phyloP scores from a whole-genome alignment of 2,329 filamentous ascomycete species.

The Fusarium brevicatenulatum region DNA sequence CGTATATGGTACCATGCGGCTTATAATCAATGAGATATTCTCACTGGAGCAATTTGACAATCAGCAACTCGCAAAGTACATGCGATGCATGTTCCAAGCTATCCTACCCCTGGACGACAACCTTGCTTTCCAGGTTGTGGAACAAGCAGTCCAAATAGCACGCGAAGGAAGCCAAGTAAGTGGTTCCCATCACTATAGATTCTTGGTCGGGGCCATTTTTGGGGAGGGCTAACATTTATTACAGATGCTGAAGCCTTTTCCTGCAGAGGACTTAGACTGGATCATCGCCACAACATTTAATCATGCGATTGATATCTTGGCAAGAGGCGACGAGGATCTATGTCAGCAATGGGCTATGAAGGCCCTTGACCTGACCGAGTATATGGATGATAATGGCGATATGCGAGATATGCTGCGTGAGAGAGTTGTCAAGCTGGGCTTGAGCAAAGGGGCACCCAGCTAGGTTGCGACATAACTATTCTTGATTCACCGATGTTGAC shows the following conservation, averaged over 20 bases:
- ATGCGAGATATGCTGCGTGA: constrained; percentile 57
- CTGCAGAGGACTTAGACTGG: constrained; percentile 77
- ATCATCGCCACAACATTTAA: constrained; percentile 77
- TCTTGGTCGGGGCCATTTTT: constrained; percentile 11
- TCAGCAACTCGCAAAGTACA: constrained; percentile 75
- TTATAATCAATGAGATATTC: constrained; percentile 76
- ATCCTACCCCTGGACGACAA: constrained; percentile 67
- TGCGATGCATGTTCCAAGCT: constrained; percentile 79
- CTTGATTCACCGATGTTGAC: background rate
- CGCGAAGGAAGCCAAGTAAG: constrained; percentile 59
- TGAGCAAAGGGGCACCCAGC: constrained; percentile 14
- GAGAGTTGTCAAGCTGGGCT: constrained; percentile 55
- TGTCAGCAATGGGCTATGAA: constrained; percentile 71
- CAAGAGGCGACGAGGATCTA: constrained; percentile 61
- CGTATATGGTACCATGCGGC: constrained; percentile 65
- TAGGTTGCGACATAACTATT: background rate
- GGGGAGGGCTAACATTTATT: background rate
- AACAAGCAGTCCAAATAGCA: constrained; percentile 69
- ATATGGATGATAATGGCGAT: constrained; percentile 63
- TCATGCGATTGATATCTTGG: constrained; percentile 73
- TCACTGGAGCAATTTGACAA: constrained; percentile 65
- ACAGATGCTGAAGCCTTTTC: constrained; percentile 63
- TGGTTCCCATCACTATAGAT: background rate
- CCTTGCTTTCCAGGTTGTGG: constrained; percentile 68
- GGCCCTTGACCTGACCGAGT: constrained; percentile 70